Evolutionary conservation across 495 filamentous ascomycete genomes (phyloP), one percentile per base, ranked within the genome.

Genomic region (Patellaria atrata): DNA sequence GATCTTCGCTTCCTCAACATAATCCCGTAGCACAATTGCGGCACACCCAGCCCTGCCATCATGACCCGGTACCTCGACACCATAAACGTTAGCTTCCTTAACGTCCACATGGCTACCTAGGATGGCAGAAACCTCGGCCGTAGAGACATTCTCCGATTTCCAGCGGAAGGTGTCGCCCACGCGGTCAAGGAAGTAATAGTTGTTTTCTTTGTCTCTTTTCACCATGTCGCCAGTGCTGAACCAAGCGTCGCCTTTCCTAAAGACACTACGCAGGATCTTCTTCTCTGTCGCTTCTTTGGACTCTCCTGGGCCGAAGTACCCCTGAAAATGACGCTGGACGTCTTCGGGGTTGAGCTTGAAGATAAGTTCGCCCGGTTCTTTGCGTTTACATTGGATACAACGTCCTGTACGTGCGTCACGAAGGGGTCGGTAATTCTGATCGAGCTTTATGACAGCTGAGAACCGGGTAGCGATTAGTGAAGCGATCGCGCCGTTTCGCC

Each of bases 1-100:
- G 8, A 48, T 37, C 4, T 5, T 43, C 38, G 10, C 19, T 28
- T 23, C 50, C 12, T 33, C 37, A 7, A 11, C 30, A 5, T 19
- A 5, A 6, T 19, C 33, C 11, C 40, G 40, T 16, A 71, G 43
- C 5, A 64, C 52, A 2, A 71, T 35, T 1, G 76, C 76, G 4
- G 73, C 84, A 47, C 86, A 93, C 2, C 86, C 86, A 0, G 82
- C 84, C 4, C 82, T 66, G 5, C 86, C 86, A 42, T 94, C 86
- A 46, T 91, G 83, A 22, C 77, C 61, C 3, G 86, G 86, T 3
- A 94, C 54, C 16, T 71, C 51, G 0, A 94, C 81, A 16, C 86
- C 86, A 43, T 93, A 94, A 1, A 94, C 85, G 41, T 87, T 91
- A 15, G 80, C 76, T 55, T 94, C 85, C 16, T 67, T 51, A 10